Percentiles rank a stretch among this genome's conserved stretches.
phyloP scores from a whole-genome alignment of 2,329 filamentous ascomycete genomes.

The Thielaviopsis cerberus region DNA sequence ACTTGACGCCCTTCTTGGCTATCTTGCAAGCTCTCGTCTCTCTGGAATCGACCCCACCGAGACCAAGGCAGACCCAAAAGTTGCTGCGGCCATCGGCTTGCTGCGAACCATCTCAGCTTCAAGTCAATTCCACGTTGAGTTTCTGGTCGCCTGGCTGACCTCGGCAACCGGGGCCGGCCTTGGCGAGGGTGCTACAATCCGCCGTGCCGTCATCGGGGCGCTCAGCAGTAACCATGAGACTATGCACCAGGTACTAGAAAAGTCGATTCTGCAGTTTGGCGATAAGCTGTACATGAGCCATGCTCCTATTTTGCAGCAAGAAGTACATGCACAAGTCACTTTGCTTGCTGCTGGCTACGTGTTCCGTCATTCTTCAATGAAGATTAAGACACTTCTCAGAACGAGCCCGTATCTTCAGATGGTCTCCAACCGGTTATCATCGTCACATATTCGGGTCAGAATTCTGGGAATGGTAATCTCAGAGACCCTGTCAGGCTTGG shows the following conservation, averaged over 20 bases:
- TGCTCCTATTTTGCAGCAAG: constrained; percentile 67
- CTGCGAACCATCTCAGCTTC: constrained; percentile 30
- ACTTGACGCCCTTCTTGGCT: constrained; percentile 18
- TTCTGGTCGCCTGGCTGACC: constrained; percentile 47
- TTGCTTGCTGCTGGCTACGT: constrained; percentile 63
- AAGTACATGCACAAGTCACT: constrained; percentile 66
- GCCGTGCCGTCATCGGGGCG: constrained; percentile 44
- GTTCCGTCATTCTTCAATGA: constrained; percentile 43
- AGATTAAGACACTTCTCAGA: constrained; percentile 49
- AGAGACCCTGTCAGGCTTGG: constrained; percentile 46
- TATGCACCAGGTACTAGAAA: constrained; percentile 43
- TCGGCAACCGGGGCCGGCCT: constrained; percentile 44
- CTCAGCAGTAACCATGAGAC: constrained; percentile 32
- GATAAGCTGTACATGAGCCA: constrained; percentile 78
- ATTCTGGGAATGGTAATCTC: constrained; percentile 81
- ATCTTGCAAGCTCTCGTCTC: constrained; percentile 29
- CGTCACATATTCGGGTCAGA: constrained; percentile 55
- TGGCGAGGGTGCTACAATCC: constrained; percentile 44
- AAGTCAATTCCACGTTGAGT: constrained; percentile 29
- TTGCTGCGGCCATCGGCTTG: constrained; percentile 41
- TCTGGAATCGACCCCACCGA: constrained; percentile 18
- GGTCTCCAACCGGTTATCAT: constrained; percentile 68
- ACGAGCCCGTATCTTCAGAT: constrained; percentile 56
- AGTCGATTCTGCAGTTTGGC: constrained; percentile 55
- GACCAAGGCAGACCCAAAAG: constrained; percentile 13